A percentile compares a stretch with the other conserved stretches of the same genome.
Evolutionary conservation across 1,284 basidiomycete genomes (phyloP).

Genomic region (Microbotryum saponariae): DNA sequence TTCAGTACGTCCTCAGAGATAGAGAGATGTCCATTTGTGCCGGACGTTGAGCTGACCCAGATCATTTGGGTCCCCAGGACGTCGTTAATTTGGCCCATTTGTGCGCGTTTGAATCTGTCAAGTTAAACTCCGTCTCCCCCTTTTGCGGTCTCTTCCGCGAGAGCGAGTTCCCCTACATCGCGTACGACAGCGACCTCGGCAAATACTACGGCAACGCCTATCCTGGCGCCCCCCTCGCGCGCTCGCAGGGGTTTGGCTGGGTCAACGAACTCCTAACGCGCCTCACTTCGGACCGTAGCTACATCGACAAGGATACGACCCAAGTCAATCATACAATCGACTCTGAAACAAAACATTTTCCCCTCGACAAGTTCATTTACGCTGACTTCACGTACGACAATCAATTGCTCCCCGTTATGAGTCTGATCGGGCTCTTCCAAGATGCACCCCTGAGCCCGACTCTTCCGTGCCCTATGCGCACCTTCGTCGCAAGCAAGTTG

Average conservation of each 20-base stretch:
- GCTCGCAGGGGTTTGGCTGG: slow-evolving; percentile 53
- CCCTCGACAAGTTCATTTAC: slow-evolving; percentile 38
- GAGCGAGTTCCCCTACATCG: slow-evolving; percentile 4
- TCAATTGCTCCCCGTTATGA: slow-evolving; percentile 12
- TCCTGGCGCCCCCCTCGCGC: slow-evolving; percentile 37
- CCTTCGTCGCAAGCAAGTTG: slow-evolving; percentile 46
- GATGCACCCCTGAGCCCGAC: slow-evolving; percentile 64
- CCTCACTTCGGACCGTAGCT: slow-evolving; percentile 49
- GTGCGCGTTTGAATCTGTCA: slow-evolving; percentile 56
- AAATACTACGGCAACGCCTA: slow-evolving; percentile 56
- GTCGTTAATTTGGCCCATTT: slow-evolving; percentile 58
- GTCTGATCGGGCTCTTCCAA: slow-evolving; percentile 63
- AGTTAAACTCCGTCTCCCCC: too few species aligned
- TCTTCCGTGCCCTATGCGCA: slow-evolving; percentile 55
- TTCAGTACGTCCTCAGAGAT: slow-evolving; percentile 3
- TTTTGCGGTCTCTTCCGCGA: too few species aligned
- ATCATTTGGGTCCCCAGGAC: slow-evolving; percentile 57
- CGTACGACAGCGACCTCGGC: slow-evolving; percentile 53
- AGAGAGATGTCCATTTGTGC: slow-evolving; percentile 47
- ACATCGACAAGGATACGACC: slow-evolving; percentile 56
- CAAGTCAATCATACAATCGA: slow-evolving; percentile 71
- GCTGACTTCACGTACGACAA: slow-evolving; percentile 29
- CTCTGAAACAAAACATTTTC: slow-evolving; percentile 58
- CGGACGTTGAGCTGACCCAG: slow-evolving; percentile 67
- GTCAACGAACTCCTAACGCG: slow-evolving; percentile 74